Percentiles rank a stretch among this genome's conserved stretches.
phyloP scores from a whole-genome alignment of 345 rosid genomes.

The Laguncularia racemosa region DNA sequence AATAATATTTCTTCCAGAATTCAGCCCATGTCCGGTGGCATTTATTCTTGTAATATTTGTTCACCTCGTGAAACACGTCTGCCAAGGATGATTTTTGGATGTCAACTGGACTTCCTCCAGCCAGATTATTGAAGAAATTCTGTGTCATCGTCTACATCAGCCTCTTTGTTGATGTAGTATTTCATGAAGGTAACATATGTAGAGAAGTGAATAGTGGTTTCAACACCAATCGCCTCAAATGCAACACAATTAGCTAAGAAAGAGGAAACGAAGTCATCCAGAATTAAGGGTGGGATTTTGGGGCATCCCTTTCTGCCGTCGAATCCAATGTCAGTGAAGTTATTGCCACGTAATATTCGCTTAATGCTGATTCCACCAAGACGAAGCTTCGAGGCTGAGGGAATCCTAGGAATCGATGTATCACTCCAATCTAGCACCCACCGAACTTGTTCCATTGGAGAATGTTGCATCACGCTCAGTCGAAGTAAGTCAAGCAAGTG shows the following conservation, averaged over 20 bases:
- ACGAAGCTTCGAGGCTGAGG: constrained; percentile 35
- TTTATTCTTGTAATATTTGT: constrained; percentile 17
- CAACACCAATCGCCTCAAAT: constrained; percentile 28
- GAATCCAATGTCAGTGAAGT: constrained; percentile 28
- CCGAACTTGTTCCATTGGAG: not conserved
- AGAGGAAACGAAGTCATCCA: constrained; percentile 26
- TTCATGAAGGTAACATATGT: constrained; percentile 36
- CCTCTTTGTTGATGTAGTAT: constrained; percentile 26
- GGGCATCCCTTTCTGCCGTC: constrained; percentile 20
- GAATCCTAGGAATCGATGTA: constrained; percentile 9
- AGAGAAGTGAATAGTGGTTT: constrained; percentile 31
- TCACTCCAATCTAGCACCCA: too few relatives aligned
- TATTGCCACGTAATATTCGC: constrained; percentile 19
- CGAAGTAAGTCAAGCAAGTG: constrained; percentile 50
- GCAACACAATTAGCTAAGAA: constrained; percentile 35
- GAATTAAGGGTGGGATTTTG: constrained; percentile 28
- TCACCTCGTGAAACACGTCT: constrained; percentile 24
- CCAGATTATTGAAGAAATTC: constrained; percentile 27
- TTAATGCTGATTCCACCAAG: constrained; percentile 30
- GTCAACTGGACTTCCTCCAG: constrained; percentile 31
- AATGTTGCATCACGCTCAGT: constrained; percentile 9
- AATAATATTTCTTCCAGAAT: not conserved
- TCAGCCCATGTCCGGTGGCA: not conserved
- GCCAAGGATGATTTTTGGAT: constrained; percentile 26
- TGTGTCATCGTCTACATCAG: constrained; percentile 37